Evolutionary conservation across 495 filamentous ascomycete species (phyloP).

Genomic region (Aspergillus sclerotiicarbonarius): DNA sequence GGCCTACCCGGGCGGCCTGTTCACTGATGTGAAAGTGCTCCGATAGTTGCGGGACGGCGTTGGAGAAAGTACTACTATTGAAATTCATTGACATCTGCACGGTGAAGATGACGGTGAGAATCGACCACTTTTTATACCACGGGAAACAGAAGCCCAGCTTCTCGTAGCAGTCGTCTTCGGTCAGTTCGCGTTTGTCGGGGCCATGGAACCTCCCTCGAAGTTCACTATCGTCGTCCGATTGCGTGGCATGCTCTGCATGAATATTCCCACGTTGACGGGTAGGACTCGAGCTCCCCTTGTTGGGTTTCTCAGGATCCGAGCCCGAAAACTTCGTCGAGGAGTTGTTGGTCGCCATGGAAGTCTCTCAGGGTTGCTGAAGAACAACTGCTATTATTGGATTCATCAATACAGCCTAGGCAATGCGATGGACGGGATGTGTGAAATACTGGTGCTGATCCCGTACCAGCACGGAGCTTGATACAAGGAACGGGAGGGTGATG

Average conservation of each 20-base stretch:
- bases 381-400: not conserved
- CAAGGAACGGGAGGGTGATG: too few species aligned
- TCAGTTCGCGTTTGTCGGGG: constrained; percentile 56
- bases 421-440: not conserved
- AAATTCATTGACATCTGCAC: constrained; percentile 87
- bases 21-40: constrained; percentile 61
- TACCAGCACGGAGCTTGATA: too few species aligned
- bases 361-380: not conserved
- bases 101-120: constrained; percentile 69
- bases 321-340: not conserved
- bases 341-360: constrained; percentile 6
- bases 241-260: constrained; percentile 23
- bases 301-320: not conserved
- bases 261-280: constrained; percentile 12
- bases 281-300: constrained; percentile 10
- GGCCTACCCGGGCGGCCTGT: constrained; percentile 64
- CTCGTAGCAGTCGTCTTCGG: constrained; percentile 59
- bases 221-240: constrained; percentile 21
- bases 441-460: not conserved
- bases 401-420: not conserved
- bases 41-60: constrained; percentile 59
- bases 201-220: constrained; percentile 6
- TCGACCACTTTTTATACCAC: constrained; percentile 70
- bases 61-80: constrained; percentile 72
- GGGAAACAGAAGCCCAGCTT: constrained; percentile 66